Base-by-base conservation (phyloP, 2,329 filamentous ascomycete genomes). In the Metarhizium brunneum region DNA sequence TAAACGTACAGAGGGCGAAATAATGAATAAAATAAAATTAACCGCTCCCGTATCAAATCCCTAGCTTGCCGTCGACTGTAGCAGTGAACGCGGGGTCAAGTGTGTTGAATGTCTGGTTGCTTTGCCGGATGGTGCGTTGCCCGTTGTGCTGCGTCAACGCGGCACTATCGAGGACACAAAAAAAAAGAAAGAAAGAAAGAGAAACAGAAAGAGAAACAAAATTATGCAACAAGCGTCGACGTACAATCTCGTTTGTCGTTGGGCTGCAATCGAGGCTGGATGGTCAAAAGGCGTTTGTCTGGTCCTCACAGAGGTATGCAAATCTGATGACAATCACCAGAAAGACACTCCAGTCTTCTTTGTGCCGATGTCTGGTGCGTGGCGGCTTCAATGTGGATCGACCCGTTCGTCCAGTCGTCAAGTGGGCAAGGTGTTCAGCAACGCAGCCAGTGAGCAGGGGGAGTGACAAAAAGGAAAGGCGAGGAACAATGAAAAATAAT, bases 281-380 rank as follows among this genome's bases (percentile, higher is more conserved):
- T 40, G 36, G 14, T 40, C 10, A 4, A 40, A 10, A 40, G 14
- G 36, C 14, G 36, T 10, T 10, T 40, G 10, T 14, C 14, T 40
- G 36, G 36, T 35, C 49, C 49, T 55, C 49, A 6, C 54, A 52
- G 54, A 52, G 49, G 42, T 55, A 47, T 55, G 42, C 20, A 36
- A 32, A 48, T 40, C 30, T 52, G 25, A 25, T 25, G 54, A 47
- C 43, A 48, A 55, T 52, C 30, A 20, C 54, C 25, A 25, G 25
- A 18, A 18, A 18, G 18, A 43, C 14, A 6, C 40, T 43, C 40
- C 16, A 25, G 25, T 25, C 25, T 25, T 25, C 25, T 25, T 25
- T 25, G 25, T 25, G 25, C 32, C 4, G 45, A 48, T 29, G 45
- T 8, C 42, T 47, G 43, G 25, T 20, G 43, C n/a, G 43, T 47